These are phyloP conservation scores for Fonsecaea monophora DNA, from an alignment of 2,329 filamentous ascomycete species.

Conservation along the genomic window DNA sequence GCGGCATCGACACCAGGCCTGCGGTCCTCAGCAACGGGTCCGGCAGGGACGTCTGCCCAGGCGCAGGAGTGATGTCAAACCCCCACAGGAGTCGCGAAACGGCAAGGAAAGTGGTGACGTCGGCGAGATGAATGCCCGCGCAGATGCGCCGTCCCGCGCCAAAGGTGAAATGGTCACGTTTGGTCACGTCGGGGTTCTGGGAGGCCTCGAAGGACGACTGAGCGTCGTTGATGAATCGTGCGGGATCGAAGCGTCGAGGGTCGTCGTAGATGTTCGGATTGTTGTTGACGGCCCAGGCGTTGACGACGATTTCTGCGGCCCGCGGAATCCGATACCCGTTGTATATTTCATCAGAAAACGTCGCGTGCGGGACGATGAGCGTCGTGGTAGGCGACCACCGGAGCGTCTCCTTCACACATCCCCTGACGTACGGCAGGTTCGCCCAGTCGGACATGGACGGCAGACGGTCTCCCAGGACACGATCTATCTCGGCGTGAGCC, in stretches of 20 bases:
- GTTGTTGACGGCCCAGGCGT: slow-evolving; percentile 41
- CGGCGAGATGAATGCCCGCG: slow-evolving; percentile 58
- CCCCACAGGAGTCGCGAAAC: slow-evolving; percentile 62
- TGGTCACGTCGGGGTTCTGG: slow-evolving; percentile 34
- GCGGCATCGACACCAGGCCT: neutral
- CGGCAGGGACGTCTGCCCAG: neutral
- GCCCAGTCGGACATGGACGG: slow-evolving; percentile 58
- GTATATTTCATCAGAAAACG: slow-evolving; percentile 34
- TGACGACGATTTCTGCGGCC: slow-evolving; percentile 35
- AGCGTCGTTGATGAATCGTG: slow-evolving; percentile 42
- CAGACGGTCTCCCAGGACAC: slow-evolving; percentile 54
- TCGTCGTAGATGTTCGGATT: slow-evolving; percentile 40
- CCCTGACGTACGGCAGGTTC: slow-evolving; percentile 60
- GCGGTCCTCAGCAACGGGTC: neutral
- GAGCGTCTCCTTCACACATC: slow-evolving; percentile 62
- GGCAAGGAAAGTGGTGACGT: slow-evolving; percentile 57
- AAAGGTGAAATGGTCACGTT: slow-evolving; percentile 27
- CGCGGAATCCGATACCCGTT: slow-evolving; percentile 37
- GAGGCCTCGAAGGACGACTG: slow-evolving; percentile 45
- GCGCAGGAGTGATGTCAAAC: slow-evolving; percentile 36
- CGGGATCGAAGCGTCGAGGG: slow-evolving; percentile 43
- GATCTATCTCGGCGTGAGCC: slow-evolving; percentile 58
- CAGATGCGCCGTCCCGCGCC: slow-evolving; percentile 57
- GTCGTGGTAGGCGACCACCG: slow-evolving; percentile 57
- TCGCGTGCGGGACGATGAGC: slow-evolving; percentile 35